Evolutionary conservation across 2,329 filamentous ascomycete genomes (phyloP).

Genomic region (Botrytis porri): DNA sequence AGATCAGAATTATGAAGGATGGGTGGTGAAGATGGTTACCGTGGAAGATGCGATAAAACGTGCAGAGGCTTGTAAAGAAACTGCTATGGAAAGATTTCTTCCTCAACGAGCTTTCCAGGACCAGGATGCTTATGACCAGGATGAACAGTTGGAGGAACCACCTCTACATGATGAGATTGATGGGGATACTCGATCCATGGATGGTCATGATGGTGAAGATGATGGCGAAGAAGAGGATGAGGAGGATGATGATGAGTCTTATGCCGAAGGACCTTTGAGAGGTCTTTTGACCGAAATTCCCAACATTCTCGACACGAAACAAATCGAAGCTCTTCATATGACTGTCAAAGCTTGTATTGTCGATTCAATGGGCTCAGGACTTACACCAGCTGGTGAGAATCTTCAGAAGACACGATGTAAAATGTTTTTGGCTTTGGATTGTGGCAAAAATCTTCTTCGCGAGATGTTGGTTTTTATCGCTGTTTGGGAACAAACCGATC

Average conservation of each 20-base stretch:
- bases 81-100: slow-evolving; percentile 51
- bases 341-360: slow-evolving; percentile 95
- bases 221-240: slow-evolving; percentile 65
- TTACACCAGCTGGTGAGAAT: slow-evolving; percentile 68
- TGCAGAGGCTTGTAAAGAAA: slow-evolving; percentile 57
- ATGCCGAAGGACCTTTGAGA: slow-evolving; percentile 72
- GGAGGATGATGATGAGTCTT: slow-evolving; percentile 73
- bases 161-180: slow-evolving; percentile 49
- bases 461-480: slow-evolving; percentile 95
- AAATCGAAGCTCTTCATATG: slow-evolving; percentile 96
- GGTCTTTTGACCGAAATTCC: slow-evolving; percentile 91
- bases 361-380: slow-evolving; percentile 69
- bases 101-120: slow-evolving; percentile 31
- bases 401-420: slow-evolving; percentile 88
- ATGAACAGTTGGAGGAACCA: slow-evolving; percentile 48
- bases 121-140: slow-evolving; percentile 46
- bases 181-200: slow-evolving; percentile 45
- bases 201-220: slow-evolving; percentile 47
- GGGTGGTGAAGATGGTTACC: slow-evolving; percentile 57
- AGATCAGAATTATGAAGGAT: slow-evolving; percentile 58
- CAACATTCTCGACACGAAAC: slow-evolving; percentile 87
- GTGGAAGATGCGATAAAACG: slow-evolving; percentile 57
- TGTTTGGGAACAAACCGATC: slow-evolving; percentile 92
- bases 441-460: slow-evolving; percentile 81
- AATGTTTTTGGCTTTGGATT: slow-evolving; percentile 84